phyloP scores from a whole-genome alignment of 1,284 basidiomycete species.

The Apiotrichum gracile region DNA sequence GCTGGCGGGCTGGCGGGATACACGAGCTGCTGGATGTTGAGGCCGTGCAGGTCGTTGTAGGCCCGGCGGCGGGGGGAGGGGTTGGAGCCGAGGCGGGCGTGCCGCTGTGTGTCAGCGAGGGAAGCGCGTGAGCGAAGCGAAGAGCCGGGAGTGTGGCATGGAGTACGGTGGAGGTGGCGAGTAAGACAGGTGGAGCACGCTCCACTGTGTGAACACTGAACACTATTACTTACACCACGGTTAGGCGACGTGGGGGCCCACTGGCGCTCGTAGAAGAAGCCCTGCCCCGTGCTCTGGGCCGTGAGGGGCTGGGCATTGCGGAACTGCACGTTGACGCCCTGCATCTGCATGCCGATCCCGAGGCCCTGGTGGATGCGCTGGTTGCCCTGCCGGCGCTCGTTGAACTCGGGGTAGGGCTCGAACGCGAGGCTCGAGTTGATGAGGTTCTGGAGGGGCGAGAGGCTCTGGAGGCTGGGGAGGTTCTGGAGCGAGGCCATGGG shows the following conservation, averaged over 20 bases:
- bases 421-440: not conserved
- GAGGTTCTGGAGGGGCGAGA: not conserved
- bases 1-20: not conserved
- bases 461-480: slow-evolving; percentile 5
- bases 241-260: slow-evolving; percentile 1
- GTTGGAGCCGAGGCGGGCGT: not conserved
- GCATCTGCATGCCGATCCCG: too few relatives aligned
- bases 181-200: too few relatives aligned
- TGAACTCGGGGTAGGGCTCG: slow-evolving; percentile 15
- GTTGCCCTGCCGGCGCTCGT: too few relatives aligned
- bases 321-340: too few relatives aligned
- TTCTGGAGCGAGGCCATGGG: not conserved
- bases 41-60: not conserved
- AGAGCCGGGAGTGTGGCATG: too few relatives aligned
- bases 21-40: not conserved
- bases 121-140: too few relatives aligned
- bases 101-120: not conserved
- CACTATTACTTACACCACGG: not conserved
- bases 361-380: not conserved
- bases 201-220: too few relatives aligned
- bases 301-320: slow-evolving; percentile 7
- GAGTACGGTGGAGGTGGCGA: too few relatives aligned
- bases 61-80: not conserved
- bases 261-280: slow-evolving; percentile 5
- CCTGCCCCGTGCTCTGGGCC: not conserved